Base-by-base conservation (phyloP, 2,329 filamentous ascomycete species). In the Ceratocystis ficicola region DNA sequence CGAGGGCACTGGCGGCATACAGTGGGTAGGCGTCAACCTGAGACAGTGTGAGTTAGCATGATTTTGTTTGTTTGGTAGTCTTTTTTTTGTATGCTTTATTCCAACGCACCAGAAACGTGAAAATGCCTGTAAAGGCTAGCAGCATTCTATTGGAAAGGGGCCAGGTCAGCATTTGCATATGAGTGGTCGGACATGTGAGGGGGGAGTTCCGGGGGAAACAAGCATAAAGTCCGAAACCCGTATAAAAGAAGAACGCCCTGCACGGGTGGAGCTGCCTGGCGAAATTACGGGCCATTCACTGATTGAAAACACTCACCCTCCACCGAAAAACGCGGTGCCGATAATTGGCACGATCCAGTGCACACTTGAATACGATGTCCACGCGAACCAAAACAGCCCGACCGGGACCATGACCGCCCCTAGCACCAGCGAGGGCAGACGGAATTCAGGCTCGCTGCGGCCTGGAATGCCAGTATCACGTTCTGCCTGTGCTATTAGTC, bases 381-480 rank as follows among this genome's bases (percentile, higher is more conserved):
- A 96, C 7, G 85, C 90, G 75, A 96, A 96, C 76, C 89, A 88
- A 74, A 96, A 95, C 17, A 97, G 76, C 5, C 90, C 89, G 66
- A 88, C 78, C 4, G 91, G 89, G 41, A 94, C 89, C 8, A 95
- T 75, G 57, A 90, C 75, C 0, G 86, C 86, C n/a, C 92, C 93
- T 6, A 80, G 73, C 63, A 92, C 87, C 22, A 86, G 83, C 44
- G 89, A 85, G 5, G 90, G 88, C 44, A 96, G 81, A 68, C 90
- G 85, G 76, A 88, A 95, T 76, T 96, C 93, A 7, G 93, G 92
- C 78, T 96, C 90, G 67, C 85, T 87, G 62, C 81, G 78, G 5
- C 81, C 83, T 65, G 76, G 71, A 67, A 79, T 72, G 4, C 81
- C 81, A 55, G 79, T 80, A 73, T 66, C 57, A 70, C 73, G 72